Base-by-base conservation (phyloP, 1,139 yeast genomes). In the Lodderomyces elongisporus region DNA sequence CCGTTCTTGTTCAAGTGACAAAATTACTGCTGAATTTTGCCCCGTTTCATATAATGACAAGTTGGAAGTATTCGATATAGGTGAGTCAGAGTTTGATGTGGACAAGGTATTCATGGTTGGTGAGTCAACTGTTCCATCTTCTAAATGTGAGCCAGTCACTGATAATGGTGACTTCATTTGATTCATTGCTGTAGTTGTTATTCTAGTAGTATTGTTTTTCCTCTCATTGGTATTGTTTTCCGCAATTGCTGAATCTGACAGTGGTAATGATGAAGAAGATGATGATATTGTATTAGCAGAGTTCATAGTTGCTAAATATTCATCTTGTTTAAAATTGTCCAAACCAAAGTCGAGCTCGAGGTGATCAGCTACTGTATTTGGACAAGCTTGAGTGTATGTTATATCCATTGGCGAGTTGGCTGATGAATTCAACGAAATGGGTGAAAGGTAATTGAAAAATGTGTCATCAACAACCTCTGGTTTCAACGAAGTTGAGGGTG, bases 1-100 rank as follows among this genome's bases (percentile, higher is more conserved):
- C 23, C 26, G 15, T 23, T 29, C 35, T 24, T 29, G 30, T 24
- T 28, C 32, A 24, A 21, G 15, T 37, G 47, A 55, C 68, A 66
- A 68, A 67, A 66, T 65, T 58, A 54, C 73, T 66, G 64, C 74
- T 59, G 73, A 65, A 67, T 64, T 66, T 66, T 66, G 72, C 72
- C 62, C 72, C 69, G 64, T 52, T 57, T 62, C 70, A 56, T 58
- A 57, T 3, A 31, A 4, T 34, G 49, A 43, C 36, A 37, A 33
- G 34, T 39, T 45, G 28, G 42, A 41, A 10, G 22, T 20, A 20
- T 20, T 20, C 10, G 22, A 8, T 20, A 20, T 20, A 10, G 22
- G 22, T n/a, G n/a, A n/a, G n/a, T n/a, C n/a, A n/a, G n/a, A n/a
- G n/a, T n/a, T n/a, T n/a, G n/a, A n/a, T n/a, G n/a, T n/a, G n/a